These are phyloP conservation scores for Hymenoscyphus fraxineus DNA, from an alignment of 2,329 filamentous ascomycete species.

Conservation along the genomic window DNA sequence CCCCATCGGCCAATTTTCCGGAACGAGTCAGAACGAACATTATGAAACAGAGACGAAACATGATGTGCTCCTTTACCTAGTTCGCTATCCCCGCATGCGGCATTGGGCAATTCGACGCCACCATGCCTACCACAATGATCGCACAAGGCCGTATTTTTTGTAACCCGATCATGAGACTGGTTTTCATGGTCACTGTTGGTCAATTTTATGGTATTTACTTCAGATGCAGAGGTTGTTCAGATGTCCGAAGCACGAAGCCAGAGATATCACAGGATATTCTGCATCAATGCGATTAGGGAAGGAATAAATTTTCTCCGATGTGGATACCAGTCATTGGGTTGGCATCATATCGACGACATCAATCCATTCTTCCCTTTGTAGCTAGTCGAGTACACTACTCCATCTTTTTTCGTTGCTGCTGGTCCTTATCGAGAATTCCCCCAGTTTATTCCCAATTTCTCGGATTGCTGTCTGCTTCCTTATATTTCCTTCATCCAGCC, in stretches of 20 bases:
- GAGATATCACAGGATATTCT: not conserved
- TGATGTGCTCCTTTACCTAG: not conserved
- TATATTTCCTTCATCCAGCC: conserved; percentile 5
- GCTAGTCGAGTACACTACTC: no score
- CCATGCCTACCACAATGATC: not conserved
- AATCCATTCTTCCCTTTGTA: conserved; percentile 5
- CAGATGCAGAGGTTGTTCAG: conserved; percentile 9
- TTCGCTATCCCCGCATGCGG: not conserved
- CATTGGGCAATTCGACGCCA: not conserved
- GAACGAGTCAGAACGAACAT: conserved; percentile 1
- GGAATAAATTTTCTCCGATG: not conserved
- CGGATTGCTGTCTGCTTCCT: not conserved
- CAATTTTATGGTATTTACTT: conserved; percentile 14
- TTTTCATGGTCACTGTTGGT: not conserved
- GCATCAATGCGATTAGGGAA: not conserved
- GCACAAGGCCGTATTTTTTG: not conserved
- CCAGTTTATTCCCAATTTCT: not conserved
- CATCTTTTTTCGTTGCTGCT: not conserved
- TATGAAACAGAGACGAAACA: conserved; percentile 4
- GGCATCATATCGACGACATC: not conserved
- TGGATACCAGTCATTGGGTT: not conserved
- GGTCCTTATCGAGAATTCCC: conserved; percentile 17
- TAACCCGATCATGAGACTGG: not conserved
- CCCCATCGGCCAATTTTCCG: not conserved
- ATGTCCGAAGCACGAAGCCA: conserved; percentile 1